A percentile compares a stretch with the other conserved stretches of the same genome.
Conservation (phyloP, 306 rosid genomes). For the Gastrolobium villosum region DNA sequence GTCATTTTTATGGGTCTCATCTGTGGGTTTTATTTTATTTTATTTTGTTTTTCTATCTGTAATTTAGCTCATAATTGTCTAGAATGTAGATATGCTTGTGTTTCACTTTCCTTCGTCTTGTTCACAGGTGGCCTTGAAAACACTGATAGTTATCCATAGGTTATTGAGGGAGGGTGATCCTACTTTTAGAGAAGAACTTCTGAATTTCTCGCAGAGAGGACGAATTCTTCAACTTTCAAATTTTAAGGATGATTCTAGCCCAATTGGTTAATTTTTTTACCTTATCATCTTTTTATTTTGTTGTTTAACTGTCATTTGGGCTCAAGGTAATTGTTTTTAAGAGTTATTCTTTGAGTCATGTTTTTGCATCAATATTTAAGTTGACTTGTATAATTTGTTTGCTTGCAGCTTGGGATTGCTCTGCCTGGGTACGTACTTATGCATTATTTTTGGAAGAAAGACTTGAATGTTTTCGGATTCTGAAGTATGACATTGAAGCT, state of each 20-base stretch:
- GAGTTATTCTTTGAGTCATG: constrained; percentile 22
- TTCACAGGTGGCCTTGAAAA: constrained; percentile 93
- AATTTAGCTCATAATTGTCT: constrained; percentile 24
- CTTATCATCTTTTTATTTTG: constrained; percentile 39
- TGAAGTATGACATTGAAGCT: constrained; percentile 97
- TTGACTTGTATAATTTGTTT: constrained; percentile 19
- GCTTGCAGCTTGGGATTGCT: constrained; percentile 97
- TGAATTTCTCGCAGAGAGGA: constrained; percentile 88
- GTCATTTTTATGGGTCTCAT: not conserved
- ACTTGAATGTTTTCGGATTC: constrained; percentile 90
- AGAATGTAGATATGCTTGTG: constrained; percentile 7
- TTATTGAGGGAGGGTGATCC: constrained; percentile 98
- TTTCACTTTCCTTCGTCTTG: constrained; percentile 32
- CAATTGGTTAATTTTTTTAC: constrained; percentile 72
- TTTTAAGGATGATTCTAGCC: constrained; percentile 98
- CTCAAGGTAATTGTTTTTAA: constrained; percentile 37
- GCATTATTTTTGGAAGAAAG: constrained; percentile 98
- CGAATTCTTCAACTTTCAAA: constrained; percentile 93
- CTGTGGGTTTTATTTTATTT: not conserved
- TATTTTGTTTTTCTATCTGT: not conserved
- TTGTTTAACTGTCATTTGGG: constrained; percentile 22
- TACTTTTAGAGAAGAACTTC: constrained; percentile 92
- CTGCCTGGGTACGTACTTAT: constrained; percentile 99
- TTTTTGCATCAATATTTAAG: not conserved
- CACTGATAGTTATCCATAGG: constrained; percentile 91